These are phyloP conservation scores for Discostella pseudostelligera DNA, from an alignment of 108 stramenopile species.

Conservation along the genomic window DNA sequence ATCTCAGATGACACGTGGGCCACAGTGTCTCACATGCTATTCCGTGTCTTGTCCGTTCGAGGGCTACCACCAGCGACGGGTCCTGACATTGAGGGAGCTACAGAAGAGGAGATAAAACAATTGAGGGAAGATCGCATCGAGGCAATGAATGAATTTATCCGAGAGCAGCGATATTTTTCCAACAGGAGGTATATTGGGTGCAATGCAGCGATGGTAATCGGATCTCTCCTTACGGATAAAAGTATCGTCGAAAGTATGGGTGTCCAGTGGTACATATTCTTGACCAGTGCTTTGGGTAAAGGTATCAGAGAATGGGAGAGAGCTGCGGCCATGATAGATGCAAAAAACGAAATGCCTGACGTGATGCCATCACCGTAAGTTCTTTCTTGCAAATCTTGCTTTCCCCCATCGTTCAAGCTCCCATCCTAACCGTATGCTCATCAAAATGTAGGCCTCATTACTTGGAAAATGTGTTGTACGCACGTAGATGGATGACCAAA, in stretches of 20 bases:
- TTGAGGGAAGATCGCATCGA: constrained; percentile 43
- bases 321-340: constrained; percentile 56
- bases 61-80: constrained; percentile 47
- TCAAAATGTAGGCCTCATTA: constrained; percentile 57
- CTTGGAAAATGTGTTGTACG: constrained; percentile 76
- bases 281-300: constrained; percentile 65
- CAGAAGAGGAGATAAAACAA: constrained; percentile 39
- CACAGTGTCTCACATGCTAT: constrained; percentile 83
- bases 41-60: constrained; percentile 66
- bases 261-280: constrained; percentile 74
- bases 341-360: constrained; percentile 12
- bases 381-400: constrained; percentile 1
- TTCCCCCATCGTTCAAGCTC: not conserved
- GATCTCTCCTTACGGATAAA: constrained; percentile 60
- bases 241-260: constrained; percentile 61
- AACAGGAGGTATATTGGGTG: constrained; percentile 76
- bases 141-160: constrained; percentile 66
- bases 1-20: constrained; percentile 78
- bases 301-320: constrained; percentile 77
- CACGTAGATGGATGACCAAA: constrained; percentile 67
- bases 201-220: constrained; percentile 77
- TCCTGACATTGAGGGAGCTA: constrained; percentile 32
- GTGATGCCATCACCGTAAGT: constrained; percentile 41
- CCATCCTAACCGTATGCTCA: not conserved
- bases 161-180: constrained; percentile 68